Percentiles rank a stretch among this genome's conserved stretches.
Evolutionary conservation across 306 rosid genomes (phyloP).

Genomic region (Lathyrus oleraceus): DNA sequence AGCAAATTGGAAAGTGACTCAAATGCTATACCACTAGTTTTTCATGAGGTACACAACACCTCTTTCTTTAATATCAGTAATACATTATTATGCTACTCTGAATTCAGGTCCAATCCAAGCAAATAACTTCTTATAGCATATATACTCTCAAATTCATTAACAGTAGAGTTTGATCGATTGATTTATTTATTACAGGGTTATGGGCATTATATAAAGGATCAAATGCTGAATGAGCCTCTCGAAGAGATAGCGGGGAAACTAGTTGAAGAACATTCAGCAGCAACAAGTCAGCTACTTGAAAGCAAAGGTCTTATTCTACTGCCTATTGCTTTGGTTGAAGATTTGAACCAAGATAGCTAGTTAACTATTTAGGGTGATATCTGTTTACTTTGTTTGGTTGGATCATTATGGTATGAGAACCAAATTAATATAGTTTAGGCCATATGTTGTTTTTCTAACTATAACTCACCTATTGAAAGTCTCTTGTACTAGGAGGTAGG

Average conservation of each 20-base stretch:
- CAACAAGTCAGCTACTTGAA: conserved; percentile 67
- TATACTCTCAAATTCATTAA: not conserved
- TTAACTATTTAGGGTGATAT: not conserved
- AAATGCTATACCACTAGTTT: conserved; percentile 58
- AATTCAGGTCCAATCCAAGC: not conserved
- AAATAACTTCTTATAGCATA: not conserved
- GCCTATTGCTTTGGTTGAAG: conserved; percentile 60
- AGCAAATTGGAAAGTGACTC: conserved; percentile 62
- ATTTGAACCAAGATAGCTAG: conserved; percentile 36
- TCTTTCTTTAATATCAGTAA: conserved; percentile 7
- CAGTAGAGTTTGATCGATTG: not conserved
- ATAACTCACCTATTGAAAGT: not conserved
- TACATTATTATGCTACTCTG: not conserved
- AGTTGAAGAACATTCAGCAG: conserved; percentile 63
- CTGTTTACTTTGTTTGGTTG: not conserved
- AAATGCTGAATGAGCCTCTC: conserved; percentile 70
- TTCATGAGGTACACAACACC: conserved; percentile 69
- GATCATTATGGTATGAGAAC: conserved; percentile 10
- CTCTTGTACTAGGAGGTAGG: not conserved
- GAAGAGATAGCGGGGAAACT: conserved; percentile 89
- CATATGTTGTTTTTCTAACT: not conserved
- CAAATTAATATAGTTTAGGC: not conserved
- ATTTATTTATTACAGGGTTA: conserved; percentile 56
- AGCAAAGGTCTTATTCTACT: conserved; percentile 65
- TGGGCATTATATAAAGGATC: conserved; percentile 72